These are phyloP conservation scores for Geopyxis carbonaria DNA, from an alignment of 495 filamentous ascomycete species.

Conservation along the genomic window DNA sequence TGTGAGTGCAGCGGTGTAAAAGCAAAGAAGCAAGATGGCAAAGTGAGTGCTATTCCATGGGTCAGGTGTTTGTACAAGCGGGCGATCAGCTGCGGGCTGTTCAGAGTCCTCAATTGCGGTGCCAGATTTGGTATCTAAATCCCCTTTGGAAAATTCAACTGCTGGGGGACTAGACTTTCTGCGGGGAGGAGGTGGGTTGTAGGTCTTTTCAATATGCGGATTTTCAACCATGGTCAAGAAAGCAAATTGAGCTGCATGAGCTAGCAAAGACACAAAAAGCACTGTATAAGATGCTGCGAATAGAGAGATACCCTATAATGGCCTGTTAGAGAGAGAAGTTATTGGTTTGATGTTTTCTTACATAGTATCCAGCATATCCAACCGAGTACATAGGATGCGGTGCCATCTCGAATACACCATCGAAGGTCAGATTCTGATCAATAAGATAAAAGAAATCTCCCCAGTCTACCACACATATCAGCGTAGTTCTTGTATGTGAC, in stretches of 20 bases:
- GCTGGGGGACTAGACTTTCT: constrained; percentile 15
- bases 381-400: constrained; percentile 99
- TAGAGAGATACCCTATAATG: constrained; percentile 62
- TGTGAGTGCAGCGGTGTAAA: constrained; percentile 56
- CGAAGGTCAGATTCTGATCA: constrained; percentile 93
- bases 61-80: constrained; percentile 58
- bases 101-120: constrained; percentile 10
- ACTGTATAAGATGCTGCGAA: constrained; percentile 97
- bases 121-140: constrained; percentile 10
- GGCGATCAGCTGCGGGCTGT: constrained; percentile 13
- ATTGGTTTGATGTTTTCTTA: constrained; percentile 9
- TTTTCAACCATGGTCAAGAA: constrained; percentile 85
- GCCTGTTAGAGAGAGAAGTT: neutral
- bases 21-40: constrained; percentile 53
- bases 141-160: neutral
- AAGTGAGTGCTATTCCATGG: constrained; percentile 70
- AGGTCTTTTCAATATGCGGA: constrained; percentile 95
- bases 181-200: constrained; percentile 73
- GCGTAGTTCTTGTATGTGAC: neutral
- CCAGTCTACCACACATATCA: constrained; percentile 42
- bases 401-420: constrained; percentile 97
- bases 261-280: constrained; percentile 84
- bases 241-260: constrained; percentile 84
- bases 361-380: constrained; percentile 90
- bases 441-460: constrained; percentile 98